These are phyloP conservation scores for Chlamydomonas schloesseri DNA, from an alignment of 139 green algal genomes.

Conservation along the genomic window DNA sequence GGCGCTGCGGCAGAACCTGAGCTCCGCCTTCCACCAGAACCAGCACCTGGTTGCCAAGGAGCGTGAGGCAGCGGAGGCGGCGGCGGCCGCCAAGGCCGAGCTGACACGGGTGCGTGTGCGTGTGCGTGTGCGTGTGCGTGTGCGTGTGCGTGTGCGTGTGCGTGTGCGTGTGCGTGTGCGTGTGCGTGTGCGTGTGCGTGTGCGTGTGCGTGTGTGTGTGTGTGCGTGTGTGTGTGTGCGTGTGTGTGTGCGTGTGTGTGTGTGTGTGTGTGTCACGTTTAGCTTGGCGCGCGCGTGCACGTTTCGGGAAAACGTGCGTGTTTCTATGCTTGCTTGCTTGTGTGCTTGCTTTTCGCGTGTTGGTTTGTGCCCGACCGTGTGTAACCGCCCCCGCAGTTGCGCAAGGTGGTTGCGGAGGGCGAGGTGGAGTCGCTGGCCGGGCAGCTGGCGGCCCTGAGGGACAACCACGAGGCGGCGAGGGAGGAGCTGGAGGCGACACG, in stretches of 20 bases:
- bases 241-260: too few relatives aligned
- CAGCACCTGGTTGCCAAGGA: neutral
- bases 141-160: neutral
- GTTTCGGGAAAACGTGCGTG: too few relatives aligned
- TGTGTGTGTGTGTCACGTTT: too few relatives aligned
- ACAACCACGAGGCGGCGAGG: neutral
- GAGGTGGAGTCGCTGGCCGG: neutral
- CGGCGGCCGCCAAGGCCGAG: neutral
- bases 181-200: too few relatives aligned
- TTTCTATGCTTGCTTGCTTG: too few relatives aligned
- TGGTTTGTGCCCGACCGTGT: too few relatives aligned
- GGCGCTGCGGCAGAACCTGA: neutral
- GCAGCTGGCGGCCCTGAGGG: neutral
- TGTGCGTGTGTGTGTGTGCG: too few relatives aligned
- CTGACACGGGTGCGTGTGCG: neutral
- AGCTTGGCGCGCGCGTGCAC: too few relatives aligned
- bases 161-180: neutral
- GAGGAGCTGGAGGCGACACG: neutral
- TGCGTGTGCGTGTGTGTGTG: too few relatives aligned
- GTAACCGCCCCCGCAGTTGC: neutral
- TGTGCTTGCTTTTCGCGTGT: too few relatives aligned
- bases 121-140: neutral
- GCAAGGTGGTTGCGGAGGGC: neutral
- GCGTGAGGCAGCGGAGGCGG: neutral
- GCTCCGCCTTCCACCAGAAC: neutral